A percentile compares a stretch with the other conserved stretches of the same genome.
phyloP scores from a whole-genome alignment of 306 rosid genomes.

The Vicia faba region DNA sequence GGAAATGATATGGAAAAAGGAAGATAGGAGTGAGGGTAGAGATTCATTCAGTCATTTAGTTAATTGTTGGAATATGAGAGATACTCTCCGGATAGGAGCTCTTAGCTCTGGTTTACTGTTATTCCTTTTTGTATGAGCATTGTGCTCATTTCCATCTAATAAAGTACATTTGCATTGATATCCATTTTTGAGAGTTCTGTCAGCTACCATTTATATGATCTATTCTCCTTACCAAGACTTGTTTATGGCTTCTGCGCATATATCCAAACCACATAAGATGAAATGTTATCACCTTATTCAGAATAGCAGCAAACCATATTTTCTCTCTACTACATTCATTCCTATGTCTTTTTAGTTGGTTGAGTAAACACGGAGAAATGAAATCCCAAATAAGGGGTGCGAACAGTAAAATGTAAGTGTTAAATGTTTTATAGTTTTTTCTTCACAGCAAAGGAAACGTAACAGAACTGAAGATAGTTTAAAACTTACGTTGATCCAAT shows the following conservation, averaged over 20 bases:
- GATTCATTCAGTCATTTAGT: too few species aligned
- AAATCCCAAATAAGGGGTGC: constrained; percentile 1
- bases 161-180: too few species aligned
- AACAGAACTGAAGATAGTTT: neutral
- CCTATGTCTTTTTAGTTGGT: neutral
- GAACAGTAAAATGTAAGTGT: constrained; percentile 18
- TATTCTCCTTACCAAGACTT: neutral
- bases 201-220: neutral
- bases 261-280: neutral
- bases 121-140: too few species aligned
- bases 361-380: constrained; percentile 8
- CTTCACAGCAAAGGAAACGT: constrained; percentile 5
- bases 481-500: constrained; percentile 87
- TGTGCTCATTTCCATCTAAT: too few species aligned
- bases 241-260: neutral
- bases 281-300: neutral
- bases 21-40: too few species aligned
- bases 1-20: too few species aligned
- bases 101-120: too few species aligned
- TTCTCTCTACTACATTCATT: neutral
- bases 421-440: neutral
- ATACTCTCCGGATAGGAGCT: too few species aligned
- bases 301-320: neutral
- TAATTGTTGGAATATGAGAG: too few species aligned
- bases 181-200: too few species aligned